A percentile compares a stretch with the other conserved stretches of the same genome.
phyloP scores from a whole-genome alignment of 495 filamentous ascomycete species.

The Hypoxylon cercidicola region DNA sequence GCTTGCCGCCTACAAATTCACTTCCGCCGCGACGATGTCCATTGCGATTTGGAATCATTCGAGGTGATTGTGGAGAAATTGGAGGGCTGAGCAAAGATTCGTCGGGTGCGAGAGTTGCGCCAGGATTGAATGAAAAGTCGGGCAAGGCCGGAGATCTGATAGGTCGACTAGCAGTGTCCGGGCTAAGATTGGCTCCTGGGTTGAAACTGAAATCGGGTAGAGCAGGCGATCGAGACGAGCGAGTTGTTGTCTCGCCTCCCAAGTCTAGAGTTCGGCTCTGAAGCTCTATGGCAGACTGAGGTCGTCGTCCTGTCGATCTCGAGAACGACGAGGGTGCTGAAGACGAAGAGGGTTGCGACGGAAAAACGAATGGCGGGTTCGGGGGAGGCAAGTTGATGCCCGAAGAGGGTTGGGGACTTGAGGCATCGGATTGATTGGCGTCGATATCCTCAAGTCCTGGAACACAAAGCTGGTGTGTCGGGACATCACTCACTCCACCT shows the following conservation, averaged over 20 bases:
- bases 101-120: constrained; percentile 36
- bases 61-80: constrained; percentile 57
- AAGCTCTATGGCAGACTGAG: constrained; percentile 58
- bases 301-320: constrained; percentile 56
- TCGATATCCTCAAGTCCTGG: constrained; percentile 31
- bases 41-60: constrained; percentile 56
- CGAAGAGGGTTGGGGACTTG: constrained; percentile 47
- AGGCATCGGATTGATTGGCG: constrained; percentile 25
- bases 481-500: constrained; percentile 44
- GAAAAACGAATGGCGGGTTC: constrained; percentile 80
- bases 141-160: constrained; percentile 48
- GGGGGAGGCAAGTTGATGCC: constrained; percentile 63
- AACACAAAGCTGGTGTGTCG: constrained; percentile 35
- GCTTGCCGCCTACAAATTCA: constrained; percentile 82
- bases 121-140: constrained; percentile 52
- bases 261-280: constrained; percentile 34
- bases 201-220: constrained; percentile 76
- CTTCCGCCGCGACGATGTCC: constrained; percentile 77
- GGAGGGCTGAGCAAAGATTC: constrained; percentile 54
- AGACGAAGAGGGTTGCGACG: constrained; percentile 57
- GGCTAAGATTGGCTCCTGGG: constrained; percentile 55
- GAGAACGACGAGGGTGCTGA: constrained; percentile 60
- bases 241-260: constrained; percentile 29
- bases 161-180: constrained; percentile 26
- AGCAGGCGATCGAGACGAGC: constrained; percentile 51